Percentiles rank a stretch among this genome's conserved stretches.
Evolutionary conservation across 257 asterid species (phyloP).

Genomic region (Craterostigma plantagineum): DNA sequence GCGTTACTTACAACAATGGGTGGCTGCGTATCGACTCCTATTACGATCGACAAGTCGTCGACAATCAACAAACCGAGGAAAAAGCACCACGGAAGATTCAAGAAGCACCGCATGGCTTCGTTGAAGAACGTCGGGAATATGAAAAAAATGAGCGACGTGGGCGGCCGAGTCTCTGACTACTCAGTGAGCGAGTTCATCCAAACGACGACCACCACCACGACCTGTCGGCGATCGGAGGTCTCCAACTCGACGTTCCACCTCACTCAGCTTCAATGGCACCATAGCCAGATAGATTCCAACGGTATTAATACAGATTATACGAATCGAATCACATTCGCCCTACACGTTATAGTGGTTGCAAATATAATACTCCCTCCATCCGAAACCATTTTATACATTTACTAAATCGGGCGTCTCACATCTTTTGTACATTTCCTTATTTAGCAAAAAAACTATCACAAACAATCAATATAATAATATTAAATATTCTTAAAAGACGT

Average conservation of each 20-base stretch:
- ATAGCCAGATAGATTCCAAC: constrained; percentile 50
- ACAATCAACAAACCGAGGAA: constrained; percentile 19
- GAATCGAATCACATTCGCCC: too few species aligned
- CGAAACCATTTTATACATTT: too few species aligned
- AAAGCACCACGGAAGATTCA: constrained; percentile 22
- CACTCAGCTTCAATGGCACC: constrained; percentile 83
- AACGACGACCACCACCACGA: constrained; percentile 51
- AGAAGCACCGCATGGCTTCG: constrained; percentile 25
- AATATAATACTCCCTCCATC: too few species aligned
- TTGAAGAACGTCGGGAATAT: constrained; percentile 23
- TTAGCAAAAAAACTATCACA: too few species aligned
- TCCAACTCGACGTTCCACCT: constrained; percentile 50
- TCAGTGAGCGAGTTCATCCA: constrained; percentile 60
- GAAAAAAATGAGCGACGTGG: constrained; percentile 37
- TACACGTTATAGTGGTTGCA: constrained; percentile 3
- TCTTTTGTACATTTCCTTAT: too few species aligned
- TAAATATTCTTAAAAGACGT: too few species aligned
- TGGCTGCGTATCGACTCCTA: constrained; percentile 53
- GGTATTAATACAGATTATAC: too few species aligned
- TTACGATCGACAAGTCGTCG: constrained; percentile 12
- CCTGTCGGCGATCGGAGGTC: constrained; percentile 53
- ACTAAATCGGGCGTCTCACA: too few species aligned
- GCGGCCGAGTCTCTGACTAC: constrained; percentile 47
- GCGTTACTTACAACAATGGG: constrained; percentile 45
- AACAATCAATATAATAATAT: too few species aligned